phyloP scores from a whole-genome alignment of 164 flowering plant genomes.

The Protea cynaroides region DNA sequence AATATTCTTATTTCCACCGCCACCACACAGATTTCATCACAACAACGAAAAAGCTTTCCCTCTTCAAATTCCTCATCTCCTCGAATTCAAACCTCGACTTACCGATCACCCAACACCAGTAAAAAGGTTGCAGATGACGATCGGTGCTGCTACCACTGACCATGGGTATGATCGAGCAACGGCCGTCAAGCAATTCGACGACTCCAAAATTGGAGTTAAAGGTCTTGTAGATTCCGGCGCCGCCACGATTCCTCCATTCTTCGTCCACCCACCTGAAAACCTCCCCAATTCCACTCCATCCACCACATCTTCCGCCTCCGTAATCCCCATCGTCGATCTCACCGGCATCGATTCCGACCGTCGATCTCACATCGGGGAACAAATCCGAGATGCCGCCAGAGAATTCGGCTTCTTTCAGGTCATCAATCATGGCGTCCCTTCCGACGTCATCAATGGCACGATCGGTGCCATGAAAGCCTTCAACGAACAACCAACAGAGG shows the following conservation, averaged over 20 bases:
- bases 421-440: conserved; percentile 3
- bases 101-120: no score
- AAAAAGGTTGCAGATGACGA: no score
- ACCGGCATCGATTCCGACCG: background rate
- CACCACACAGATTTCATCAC: no score
- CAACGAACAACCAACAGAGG: conserved; percentile 2
- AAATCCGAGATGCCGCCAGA: background rate
- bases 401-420: background rate
- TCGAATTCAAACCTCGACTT: no score
- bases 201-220: conserved; percentile 34
- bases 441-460: background rate
- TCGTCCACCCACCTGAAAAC: conserved; percentile 5
- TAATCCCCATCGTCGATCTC: background rate
- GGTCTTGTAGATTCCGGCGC: conserved; percentile 36
- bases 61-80: no score
- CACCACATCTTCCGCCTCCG: background rate
- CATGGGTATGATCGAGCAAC: conserved; percentile 13
- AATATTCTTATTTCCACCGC: no score
- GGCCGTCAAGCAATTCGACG: conserved; percentile 29
- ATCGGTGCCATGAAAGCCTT: background rate
- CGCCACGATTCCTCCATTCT: background rate
- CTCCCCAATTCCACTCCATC: background rate
- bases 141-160: no score
- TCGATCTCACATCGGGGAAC: background rate
- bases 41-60: no score